These are phyloP conservation scores for Lenzites betulinus DNA, from an alignment of 768 basidiomycete species.

Conservation along the genomic window DNA sequence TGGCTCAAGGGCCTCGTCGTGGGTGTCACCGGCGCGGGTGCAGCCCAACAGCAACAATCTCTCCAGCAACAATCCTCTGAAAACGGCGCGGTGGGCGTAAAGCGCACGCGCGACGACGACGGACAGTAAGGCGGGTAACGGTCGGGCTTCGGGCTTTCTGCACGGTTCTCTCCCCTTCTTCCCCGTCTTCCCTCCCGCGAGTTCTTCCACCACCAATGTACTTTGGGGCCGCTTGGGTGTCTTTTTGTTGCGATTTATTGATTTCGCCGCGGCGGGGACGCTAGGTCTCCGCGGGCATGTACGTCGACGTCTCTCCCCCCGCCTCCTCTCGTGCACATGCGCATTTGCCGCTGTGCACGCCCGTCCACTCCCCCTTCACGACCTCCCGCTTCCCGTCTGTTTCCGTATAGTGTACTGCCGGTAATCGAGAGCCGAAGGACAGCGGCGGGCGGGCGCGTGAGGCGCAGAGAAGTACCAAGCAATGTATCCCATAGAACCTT, in stretches of 20 bases:
- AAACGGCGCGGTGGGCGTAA: constrained; percentile 4
- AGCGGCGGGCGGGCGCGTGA: neutral
- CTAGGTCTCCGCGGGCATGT: neutral
- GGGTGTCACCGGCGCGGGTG: constrained; percentile 75
- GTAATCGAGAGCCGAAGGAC: constrained; percentile 15
- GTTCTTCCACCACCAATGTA: neutral
- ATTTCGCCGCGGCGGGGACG: neutral
- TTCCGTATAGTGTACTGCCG: constrained; percentile 1
- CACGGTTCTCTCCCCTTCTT: neutral
- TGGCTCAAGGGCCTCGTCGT: constrained; percentile 92
- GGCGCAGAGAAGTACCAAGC: constrained; percentile 19
- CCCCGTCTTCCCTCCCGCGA: neutral
- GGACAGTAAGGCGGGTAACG: neutral
- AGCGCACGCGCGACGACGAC: constrained; percentile 18
- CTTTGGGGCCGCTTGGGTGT: constrained; percentile 12
- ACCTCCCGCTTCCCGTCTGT: neutral
- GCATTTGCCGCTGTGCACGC: too few relatives aligned
- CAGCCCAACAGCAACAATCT: constrained; percentile 30
- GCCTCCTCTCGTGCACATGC: too few relatives aligned
- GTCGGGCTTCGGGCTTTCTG: neutral
- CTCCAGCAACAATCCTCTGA: neutral
- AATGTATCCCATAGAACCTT: constrained; percentile 19
- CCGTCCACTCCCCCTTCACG: neutral
- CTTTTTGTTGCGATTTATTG: constrained; percentile 6
- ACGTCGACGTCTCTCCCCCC: neutral